A percentile compares a stretch with the other conserved stretches of the same genome.
Evolutionary conservation across 1,139 yeast species (phyloP).

Genomic region (Taphrina sp.): DNA sequence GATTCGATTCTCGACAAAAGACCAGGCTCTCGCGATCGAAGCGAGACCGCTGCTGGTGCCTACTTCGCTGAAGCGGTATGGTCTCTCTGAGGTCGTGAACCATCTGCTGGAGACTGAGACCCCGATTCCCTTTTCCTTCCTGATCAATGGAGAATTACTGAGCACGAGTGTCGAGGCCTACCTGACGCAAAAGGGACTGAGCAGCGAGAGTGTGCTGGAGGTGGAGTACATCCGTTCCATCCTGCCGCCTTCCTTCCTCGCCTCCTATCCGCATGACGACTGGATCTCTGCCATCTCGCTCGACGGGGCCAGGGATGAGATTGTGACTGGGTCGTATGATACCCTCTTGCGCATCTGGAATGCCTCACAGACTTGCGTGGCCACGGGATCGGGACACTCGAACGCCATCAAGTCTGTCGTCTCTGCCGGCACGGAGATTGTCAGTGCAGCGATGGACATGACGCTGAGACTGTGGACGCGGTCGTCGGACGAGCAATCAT

Average conservation of each 20-base stretch:
- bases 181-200: slow-evolving; percentile 69
- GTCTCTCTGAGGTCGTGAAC: slow-evolving; percentile 91
- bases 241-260: slow-evolving; percentile 85
- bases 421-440: slow-evolving; percentile 65
- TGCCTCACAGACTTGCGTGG: slow-evolving; percentile 32
- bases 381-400: slow-evolving; percentile 71
- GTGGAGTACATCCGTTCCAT: slow-evolving; percentile 90
- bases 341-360: slow-evolving; percentile 91
- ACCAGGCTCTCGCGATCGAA: slow-evolving; percentile 72
- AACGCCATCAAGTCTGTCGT: slow-evolving; percentile 84
- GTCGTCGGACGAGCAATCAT: slow-evolving; percentile 53
- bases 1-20: slow-evolving; percentile 61
- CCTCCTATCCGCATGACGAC: slow-evolving; percentile 88
- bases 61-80: slow-evolving; percentile 77
- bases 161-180: slow-evolving; percentile 79
- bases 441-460: slow-evolving; percentile 82
- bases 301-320: slow-evolving; percentile 44
- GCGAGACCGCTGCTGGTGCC: slow-evolving; percentile 74
- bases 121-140: slow-evolving; percentile 87
- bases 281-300: slow-evolving; percentile 85
- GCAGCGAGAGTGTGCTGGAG: slow-evolving; percentile 74
- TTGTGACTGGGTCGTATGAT: slow-evolving; percentile 88
- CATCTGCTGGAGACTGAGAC: slow-evolving; percentile 62
- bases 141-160: slow-evolving; percentile 62
- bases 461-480: slow-evolving; percentile 77